Conservation (phyloP, 2,329 filamentous ascomycete genomes). For the Monosporascus sp. region DNA sequence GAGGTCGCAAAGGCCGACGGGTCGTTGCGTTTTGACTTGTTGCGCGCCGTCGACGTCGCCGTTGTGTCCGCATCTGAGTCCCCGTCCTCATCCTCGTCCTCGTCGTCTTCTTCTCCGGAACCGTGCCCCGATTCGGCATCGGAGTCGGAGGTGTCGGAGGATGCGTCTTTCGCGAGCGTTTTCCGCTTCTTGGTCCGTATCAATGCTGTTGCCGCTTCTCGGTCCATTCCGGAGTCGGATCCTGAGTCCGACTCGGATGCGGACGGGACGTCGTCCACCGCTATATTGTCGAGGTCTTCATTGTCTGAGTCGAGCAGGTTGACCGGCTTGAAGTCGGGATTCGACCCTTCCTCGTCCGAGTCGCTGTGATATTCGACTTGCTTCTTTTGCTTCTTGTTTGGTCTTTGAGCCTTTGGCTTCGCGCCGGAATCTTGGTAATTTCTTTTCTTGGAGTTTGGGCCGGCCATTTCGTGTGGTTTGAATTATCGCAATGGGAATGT, state of each 20-base stretch:
- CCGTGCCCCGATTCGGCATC: conserved; percentile 21
- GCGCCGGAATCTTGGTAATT: conserved; percentile 18
- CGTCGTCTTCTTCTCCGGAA: conserved; percentile 32
- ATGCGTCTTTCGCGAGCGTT: conserved; percentile 14
- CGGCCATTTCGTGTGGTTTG: conserved; percentile 15
- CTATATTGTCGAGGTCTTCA: conserved; percentile 50
- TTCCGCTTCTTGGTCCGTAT: conserved; percentile 13
- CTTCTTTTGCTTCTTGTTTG: conserved; percentile 46
- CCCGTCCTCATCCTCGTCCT: conserved; percentile 36
- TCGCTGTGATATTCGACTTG: conserved; percentile 47
- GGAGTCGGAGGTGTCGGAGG: conserved; percentile 15
- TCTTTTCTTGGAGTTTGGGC: conserved; percentile 21
- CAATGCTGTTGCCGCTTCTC: conserved; percentile 19
- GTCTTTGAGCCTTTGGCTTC: conserved; percentile 31
- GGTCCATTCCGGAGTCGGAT: conserved; percentile 31
- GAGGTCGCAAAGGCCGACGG: conserved; percentile 86
- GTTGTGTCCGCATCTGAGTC: conserved; percentile 28
- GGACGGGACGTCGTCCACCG: conserved; percentile 42
- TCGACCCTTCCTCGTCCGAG: conserved; percentile 36
- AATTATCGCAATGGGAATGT: not conserved
- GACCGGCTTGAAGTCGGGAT: conserved; percentile 42
- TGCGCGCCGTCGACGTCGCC: conserved; percentile 22
- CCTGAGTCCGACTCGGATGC: conserved; percentile 20
- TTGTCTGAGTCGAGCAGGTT: conserved; percentile 51
- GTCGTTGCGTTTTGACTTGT: conserved; percentile 82